Evolutionary conservation across 192 early-diverging fungal genomes (phyloP).

Genomic region (Coemansia sp.): DNA sequence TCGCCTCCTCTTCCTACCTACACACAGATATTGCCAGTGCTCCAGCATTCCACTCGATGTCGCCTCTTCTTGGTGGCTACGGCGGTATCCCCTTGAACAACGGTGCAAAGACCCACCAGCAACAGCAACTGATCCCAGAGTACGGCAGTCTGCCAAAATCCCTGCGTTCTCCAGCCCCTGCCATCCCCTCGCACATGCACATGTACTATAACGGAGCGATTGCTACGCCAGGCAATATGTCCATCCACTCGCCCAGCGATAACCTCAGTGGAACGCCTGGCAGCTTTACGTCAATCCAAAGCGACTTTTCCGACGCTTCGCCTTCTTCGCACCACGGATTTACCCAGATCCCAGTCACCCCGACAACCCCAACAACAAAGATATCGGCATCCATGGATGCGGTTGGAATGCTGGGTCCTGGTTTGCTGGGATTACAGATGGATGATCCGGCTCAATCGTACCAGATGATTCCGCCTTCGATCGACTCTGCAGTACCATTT

Average conservation of each 20-base stretch:
- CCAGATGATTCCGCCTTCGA: too few species aligned
- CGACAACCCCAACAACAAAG: too few species aligned
- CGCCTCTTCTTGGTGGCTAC: neutral
- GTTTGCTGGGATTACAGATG: neutral
- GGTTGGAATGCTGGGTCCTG: neutral
- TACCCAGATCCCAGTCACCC: neutral
- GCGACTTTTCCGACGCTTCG: slow-evolving; percentile 4
- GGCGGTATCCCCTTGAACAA: neutral
- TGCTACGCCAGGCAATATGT: neutral
- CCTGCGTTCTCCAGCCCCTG: slow-evolving; percentile 14
- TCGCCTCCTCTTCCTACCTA: neutral
- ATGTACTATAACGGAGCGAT: slow-evolving; percentile 8
- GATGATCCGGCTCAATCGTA: slow-evolving; percentile 1
- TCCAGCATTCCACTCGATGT: neutral
- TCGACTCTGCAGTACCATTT: too few species aligned
- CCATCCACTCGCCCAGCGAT: neutral
- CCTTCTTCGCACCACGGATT: neutral
- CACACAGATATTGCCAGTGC: slow-evolving; percentile 9
- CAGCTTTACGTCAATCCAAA: slow-evolving; percentile 12
- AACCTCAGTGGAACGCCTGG: slow-evolving; percentile 10
- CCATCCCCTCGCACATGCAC: slow-evolving; percentile 40
- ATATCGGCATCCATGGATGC: neutral
- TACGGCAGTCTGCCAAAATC: neutral
- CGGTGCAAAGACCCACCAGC: neutral
- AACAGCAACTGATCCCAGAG: neutral